These are phyloP conservation scores for Umbelopsis isabellina DNA, from an alignment of 192 early-diverging fungal species.

Conservation along the genomic window DNA sequence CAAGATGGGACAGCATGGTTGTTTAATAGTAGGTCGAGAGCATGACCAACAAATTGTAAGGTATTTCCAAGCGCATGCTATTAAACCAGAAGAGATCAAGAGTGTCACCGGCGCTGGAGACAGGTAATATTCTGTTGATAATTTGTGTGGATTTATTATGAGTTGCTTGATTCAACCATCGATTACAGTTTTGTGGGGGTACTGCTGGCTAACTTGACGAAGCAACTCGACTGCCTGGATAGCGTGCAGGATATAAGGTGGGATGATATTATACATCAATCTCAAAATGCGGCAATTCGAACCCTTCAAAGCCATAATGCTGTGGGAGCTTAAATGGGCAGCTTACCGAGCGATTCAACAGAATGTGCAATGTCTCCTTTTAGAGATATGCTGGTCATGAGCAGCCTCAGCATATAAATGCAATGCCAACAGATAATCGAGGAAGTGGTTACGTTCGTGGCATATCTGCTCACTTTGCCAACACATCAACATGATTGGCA, in stretches of 20 bases:
- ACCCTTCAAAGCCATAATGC: constrained; percentile 42
- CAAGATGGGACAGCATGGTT: constrained; percentile 74
- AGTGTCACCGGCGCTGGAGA: constrained; percentile 84
- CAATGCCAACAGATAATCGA: no score
- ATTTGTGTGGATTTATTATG: neutral
- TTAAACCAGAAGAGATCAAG: constrained; percentile 39
- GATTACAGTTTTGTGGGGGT: constrained; percentile 68
- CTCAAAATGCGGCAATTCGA: constrained; percentile 34
- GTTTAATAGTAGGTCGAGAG: constrained; percentile 36
- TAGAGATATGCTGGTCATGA: no score
- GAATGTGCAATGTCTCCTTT: no score
- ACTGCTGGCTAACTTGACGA: constrained; percentile 47
- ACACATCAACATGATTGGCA: no score
- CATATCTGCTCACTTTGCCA: no score
- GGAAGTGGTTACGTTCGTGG: no score
- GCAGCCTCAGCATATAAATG: no score
- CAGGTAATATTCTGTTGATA: constrained; percentile 45
- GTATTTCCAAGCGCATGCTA: constrained; percentile 39
- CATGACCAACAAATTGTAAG: constrained; percentile 18
- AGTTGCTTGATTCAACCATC: constrained; percentile 24
- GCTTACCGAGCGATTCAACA: neutral
- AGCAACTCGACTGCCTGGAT: constrained; percentile 37
- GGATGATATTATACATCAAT: constrained; percentile 5
- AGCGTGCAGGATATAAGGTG: neutral
- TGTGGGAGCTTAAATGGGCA: constrained; percentile 26